Percentiles rank a stretch among this genome's conserved stretches.
phyloP scores from a whole-genome alignment of 2,329 filamentous ascomycete species.

The Nigrospora osmanthi region DNA sequence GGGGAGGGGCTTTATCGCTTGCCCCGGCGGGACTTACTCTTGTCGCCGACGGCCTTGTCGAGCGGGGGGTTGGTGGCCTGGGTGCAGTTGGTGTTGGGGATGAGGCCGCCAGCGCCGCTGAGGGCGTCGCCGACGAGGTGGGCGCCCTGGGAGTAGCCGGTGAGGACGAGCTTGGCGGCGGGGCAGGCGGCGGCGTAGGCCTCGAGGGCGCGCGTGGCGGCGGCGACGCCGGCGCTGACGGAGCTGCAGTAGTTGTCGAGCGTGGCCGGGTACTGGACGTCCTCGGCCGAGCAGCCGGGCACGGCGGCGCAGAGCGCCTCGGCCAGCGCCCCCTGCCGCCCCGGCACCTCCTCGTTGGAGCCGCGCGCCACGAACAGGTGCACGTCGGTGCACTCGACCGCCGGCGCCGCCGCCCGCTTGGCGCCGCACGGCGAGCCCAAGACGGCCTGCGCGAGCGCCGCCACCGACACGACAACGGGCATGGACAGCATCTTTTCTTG shows the following conservation, averaged over 20 bases:
- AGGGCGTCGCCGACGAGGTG: neutral
- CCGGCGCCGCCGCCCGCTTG: neutral
- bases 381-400: neutral
- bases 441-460: neutral
- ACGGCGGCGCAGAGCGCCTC: neutral
- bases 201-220: neutral
- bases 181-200: neutral
- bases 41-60: neutral
- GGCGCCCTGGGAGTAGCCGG: neutral
- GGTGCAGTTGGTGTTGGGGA: neutral
- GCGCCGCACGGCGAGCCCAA: neutral
- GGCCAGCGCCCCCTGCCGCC: neutral
- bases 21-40: neutral
- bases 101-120: neutral
- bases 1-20: no score
- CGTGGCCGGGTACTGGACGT: slow-evolving; percentile 1
- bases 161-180: neutral
- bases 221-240: neutral
- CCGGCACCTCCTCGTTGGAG: neutral
- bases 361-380: slow-evolving; percentile 1
- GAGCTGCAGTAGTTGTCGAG: neutral
- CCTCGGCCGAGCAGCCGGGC: neutral
- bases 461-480: neutral
- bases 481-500: neutral
- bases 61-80: neutral